Percentiles rank a stretch among this genome's conserved stretches.
Evolutionary conservation across 495 filamentous ascomycete species (phyloP).

Genomic region (Penicillium pulvis): DNA sequence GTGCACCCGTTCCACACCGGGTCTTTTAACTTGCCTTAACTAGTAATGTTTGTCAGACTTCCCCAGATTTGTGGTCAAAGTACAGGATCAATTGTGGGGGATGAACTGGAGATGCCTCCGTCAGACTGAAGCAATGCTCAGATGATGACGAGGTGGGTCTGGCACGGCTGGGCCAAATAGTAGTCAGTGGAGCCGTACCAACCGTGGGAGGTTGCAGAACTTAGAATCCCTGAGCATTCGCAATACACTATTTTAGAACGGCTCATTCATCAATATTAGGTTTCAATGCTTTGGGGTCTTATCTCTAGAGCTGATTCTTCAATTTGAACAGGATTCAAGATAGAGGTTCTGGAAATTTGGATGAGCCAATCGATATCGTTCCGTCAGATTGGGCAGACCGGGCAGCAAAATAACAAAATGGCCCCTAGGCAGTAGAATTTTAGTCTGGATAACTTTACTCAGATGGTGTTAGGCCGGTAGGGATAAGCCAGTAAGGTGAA

Average conservation of each 20-base stretch:
- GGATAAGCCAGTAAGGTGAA: background rate
- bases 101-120: background rate
- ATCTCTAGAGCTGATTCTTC: background rate
- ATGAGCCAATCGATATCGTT: background rate
- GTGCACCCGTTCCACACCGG: conserved; percentile 11
- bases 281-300: background rate
- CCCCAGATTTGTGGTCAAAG: background rate
- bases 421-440: background rate
- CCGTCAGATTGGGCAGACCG: background rate
- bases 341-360: background rate
- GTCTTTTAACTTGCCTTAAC: conserved; percentile 9
- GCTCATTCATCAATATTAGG: background rate
- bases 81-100: background rate
- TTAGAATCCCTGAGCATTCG: background rate
- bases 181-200: background rate
- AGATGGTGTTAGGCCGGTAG: background rate
- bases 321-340: background rate
- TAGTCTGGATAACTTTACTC: background rate
- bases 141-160: background rate
- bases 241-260: background rate
- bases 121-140: background rate
- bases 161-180: background rate
- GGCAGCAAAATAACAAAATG: background rate
- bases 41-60: conserved; percentile 5
- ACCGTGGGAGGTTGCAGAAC: background rate